Base-by-base conservation (phyloP, 495 filamentous ascomycete species). In the Glutinoglossum americanum region DNA sequence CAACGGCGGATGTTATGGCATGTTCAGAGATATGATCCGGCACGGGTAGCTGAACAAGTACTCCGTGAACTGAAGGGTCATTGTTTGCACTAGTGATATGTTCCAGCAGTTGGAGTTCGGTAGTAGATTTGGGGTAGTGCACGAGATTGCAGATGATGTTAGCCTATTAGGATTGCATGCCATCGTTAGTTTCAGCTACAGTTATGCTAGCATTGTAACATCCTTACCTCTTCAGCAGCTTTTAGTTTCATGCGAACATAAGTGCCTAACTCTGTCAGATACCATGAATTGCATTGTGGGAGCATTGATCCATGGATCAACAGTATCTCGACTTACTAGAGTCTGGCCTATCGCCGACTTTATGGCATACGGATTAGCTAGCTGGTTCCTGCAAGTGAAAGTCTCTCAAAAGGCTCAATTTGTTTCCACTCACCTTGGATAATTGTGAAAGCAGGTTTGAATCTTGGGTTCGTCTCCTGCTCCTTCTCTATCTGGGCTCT, bases 241-340 rank as follows among this genome's bases (percentile, higher is more conserved):
- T 95, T 97, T 64, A 96, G 69, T 72, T 98, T 98, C 92, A 98
- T 98, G 72, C 88, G 87, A 68, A 98, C 89, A 85, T 98, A 98
- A 41, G 92, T 97, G 67, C 83, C 85, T 92, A 64, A 51, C 55
- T 64, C 61, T 56, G 65, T 70, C 65, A 65, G 66, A 60, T 60
- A 41, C 56, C 49, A 51, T 17, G 4, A 23, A 4, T 30, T 23
- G 54, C 33, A 41, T 4, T 21, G 6, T 9, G 30, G 15, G 9
- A 25, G 7, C 6, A 56, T 35, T 25, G 48, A 15, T 54, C 11
- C 33, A 54, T 51, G 49, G 39, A 33, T 15, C 26, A 41, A 59
- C 47, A 3, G 28, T 32, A 23, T 23, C 54, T 3, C 17, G 60
- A 70, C 84, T 67, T 73, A 92, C 90, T 89, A 25, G 90, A 96